Base-by-base conservation (phyloP, 176 grass and related monocot genomes). In the Avena sativa region DNA sequence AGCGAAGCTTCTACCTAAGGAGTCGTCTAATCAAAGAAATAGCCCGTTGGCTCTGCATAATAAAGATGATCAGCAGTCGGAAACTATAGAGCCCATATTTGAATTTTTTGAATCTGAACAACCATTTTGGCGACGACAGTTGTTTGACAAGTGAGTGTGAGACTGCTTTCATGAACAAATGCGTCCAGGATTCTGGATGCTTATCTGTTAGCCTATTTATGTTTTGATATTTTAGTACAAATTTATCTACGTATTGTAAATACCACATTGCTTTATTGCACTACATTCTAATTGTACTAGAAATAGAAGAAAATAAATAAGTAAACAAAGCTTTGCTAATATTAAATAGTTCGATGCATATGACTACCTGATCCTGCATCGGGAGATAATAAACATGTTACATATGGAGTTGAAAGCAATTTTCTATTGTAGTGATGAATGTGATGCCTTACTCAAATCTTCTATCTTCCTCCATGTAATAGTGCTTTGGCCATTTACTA, bases 91-190 rank as follows among this genome's bases (percentile, higher is more conserved):
- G 59, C 85, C 95, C 67, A 84, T 92, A 79, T 98, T 96, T 91
- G 96, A 98, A 77, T 96, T 82, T 85, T 94, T 98, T 57, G 92
- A 96, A 94, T 91, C 84, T 86, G 96, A 96, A 69, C 92, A 92
- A 71, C 96, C 96, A 69, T 89, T 86, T 91, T 67, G 69, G 14
- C 91, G 92, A 71, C 74, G 60, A 4, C 76, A 86, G 9, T 79
- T 94, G 67, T 94, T 88, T 92, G 92, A 98, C 40, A 98, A 90
- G 96, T 98, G 80, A 94, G 92, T 92, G 88, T 87, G 62, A 92
- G 87, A 89, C 20, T 36, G 50, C 34, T 21, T 89, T 61, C 40
- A 50, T 51, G 16, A 88, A 26, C 57, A 46, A 49, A 30, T 52
- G 9, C 1, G 14, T 75, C 16, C 28, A 25, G 57, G 14, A 20